Base-by-base conservation (phyloP, 495 filamentous ascomycete genomes). In the Lasiosphaeria miniovina region DNA sequence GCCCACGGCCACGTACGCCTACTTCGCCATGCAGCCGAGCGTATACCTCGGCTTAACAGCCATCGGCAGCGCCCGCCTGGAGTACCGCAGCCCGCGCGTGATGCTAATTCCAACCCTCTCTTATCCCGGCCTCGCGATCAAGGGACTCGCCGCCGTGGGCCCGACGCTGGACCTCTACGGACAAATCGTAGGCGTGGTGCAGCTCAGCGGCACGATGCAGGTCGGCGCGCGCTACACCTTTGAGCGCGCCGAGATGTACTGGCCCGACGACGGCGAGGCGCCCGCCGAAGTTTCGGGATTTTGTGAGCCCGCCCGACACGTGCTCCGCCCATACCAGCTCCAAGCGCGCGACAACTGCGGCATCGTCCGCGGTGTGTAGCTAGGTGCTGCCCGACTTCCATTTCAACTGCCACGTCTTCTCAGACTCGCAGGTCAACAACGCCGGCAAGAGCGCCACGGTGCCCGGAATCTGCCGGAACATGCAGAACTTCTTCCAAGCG, bases 241-340 rank as follows among this genome's bases (percentile, higher is more conserved):
- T 54, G 69, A 62, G 38, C 59, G 63, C 14, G 60, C 67, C 7
- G 67, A 74, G 53, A 59, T 71, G 4, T 74, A 68, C 60, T 68
- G 61, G 58, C 69, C 71, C n/a, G 60, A 74, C 54, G 62, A 68
- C 49, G 63, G 31, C 8, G 51, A 53, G 9, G 51, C 51, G 38
- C 9, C 4, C 51, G 34, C 9, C 51, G 31, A 31, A 6, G 8
- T 31, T 35, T 33, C 31, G 24, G 51, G 34, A 35, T 31, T 31
- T 31, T 8, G 34, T 53, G 9, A 7, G 5, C 11, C 5, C 12
- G 38, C 6, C 6, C 6, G 12, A 41, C 12, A 33, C 51, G n/a
- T n/a, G n/a, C n/a, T n/a, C n/a, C n/a, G n/a, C n/a, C n/a, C n/a
- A n/a, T n/a, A n/a, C n/a, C n/a, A n/a, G n/a, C n/a, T n/a, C n/a